Evolutionary conservation across 352 stramenopile species (phyloP).

Genomic region (Peronosclerospora sorghi): DNA sequence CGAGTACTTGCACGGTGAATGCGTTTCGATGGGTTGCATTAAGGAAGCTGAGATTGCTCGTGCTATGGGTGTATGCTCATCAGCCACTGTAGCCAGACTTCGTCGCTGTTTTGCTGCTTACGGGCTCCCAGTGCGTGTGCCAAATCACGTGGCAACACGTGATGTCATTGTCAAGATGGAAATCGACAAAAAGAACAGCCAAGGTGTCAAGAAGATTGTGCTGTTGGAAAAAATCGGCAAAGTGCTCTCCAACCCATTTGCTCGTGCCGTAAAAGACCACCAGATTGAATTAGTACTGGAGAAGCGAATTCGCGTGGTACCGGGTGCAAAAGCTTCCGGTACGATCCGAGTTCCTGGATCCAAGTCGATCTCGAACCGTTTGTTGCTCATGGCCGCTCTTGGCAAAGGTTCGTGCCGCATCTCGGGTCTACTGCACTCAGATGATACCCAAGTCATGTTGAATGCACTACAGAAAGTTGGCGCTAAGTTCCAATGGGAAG

Average conservation of each 20-base stretch:
- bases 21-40: constrained; percentile 93
- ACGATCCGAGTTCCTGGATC: constrained; percentile 88
- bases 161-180: constrained; percentile 79
- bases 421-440: constrained; percentile 91
- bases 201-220: constrained; percentile 75
- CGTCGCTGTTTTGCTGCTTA: constrained; percentile 60
- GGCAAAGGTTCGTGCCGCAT: constrained; percentile 73
- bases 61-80: constrained; percentile 60
- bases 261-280: constrained; percentile 50
- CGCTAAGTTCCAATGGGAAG: constrained; percentile 71
- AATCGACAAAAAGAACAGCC: constrained; percentile 81
- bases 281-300: constrained; percentile 73
- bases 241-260: constrained; percentile 61
- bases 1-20: constrained; percentile 94
- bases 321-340: constrained; percentile 32
- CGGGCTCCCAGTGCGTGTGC: constrained; percentile 55
- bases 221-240: constrained; percentile 58
- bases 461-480: constrained; percentile 89
- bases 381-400: constrained; percentile 92
- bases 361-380: constrained; percentile 98
- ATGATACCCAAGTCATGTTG: constrained; percentile 98
- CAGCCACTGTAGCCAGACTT: constrained; percentile 56
- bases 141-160: constrained; percentile 36
- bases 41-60: constrained; percentile 93
- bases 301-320: constrained; percentile 57